A percentile compares a stretch with the other conserved stretches of the same genome.
phyloP scores from a whole-genome alignment of 1,284 basidiomycete genomes.

The Ceratobasidium sp. region DNA sequence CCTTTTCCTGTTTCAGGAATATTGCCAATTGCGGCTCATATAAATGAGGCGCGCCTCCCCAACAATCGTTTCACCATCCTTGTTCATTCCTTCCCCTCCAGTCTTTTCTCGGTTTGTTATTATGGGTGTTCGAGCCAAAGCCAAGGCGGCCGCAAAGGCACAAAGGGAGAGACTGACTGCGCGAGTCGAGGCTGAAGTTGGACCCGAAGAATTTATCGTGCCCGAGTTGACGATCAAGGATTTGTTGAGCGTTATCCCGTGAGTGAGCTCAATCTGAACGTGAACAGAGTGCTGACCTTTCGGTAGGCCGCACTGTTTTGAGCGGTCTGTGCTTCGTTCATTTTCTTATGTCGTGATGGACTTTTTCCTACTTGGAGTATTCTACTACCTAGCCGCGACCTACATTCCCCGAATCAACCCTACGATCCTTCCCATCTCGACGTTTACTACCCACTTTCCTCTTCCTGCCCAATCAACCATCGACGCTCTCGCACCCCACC shows the following conservation, averaged over 20 bases:
- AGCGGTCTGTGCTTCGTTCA: constrained; percentile 65
- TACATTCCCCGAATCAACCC: constrained; percentile 18
- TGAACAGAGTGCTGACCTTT: neutral
- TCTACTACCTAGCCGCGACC: constrained; percentile 14
- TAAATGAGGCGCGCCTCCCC: neutral
- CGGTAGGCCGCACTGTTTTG: constrained; percentile 63
- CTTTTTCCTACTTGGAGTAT: constrained; percentile 51
- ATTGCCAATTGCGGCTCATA: constrained; percentile 1
- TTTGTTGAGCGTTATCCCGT: constrained; percentile 64
- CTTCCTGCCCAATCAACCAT: constrained; percentile 56
- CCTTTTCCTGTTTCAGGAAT: neutral
- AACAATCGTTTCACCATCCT: neutral
- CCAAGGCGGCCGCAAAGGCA: constrained; percentile 48
- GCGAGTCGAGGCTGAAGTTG: constrained; percentile 18
- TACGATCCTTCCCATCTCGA: constrained; percentile 52
- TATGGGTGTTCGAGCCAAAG: constrained; percentile 46
- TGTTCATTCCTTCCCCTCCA: constrained; percentile 37
- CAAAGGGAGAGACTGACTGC: constrained; percentile 2
- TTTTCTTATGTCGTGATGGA: constrained; percentile 57
- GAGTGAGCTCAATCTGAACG: neutral
- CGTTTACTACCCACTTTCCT: neutral
- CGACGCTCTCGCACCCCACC: constrained; percentile 53
- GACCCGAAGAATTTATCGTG: constrained; percentile 55
- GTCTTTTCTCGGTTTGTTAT: constrained; percentile 39
- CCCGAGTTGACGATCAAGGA: constrained; percentile 59